Percentiles rank a stretch among this genome's conserved stretches.
Evolutionary conservation across 139 green algal species (phyloP).

Genomic region (Coelastrella sp.): DNA sequence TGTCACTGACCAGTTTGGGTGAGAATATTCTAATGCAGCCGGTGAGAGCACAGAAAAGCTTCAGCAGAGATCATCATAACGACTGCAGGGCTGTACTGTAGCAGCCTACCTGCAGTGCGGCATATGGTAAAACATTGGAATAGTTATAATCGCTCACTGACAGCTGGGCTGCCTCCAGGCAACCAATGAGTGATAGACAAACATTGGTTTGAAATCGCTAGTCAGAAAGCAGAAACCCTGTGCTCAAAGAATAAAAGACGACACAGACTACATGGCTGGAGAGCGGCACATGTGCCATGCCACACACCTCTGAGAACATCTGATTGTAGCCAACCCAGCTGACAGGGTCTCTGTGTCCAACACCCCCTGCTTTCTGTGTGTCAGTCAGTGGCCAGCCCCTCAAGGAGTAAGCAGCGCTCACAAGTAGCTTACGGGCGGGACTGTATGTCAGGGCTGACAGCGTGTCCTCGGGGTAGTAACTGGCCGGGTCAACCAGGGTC

Average conservation of each 20-base stretch:
- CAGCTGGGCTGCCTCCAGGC: no score
- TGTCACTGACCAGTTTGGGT: background rate
- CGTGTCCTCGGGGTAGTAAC: background rate
- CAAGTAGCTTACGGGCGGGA: constrained; percentile 7
- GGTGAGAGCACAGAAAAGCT: background rate
- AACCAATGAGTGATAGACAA: no score
- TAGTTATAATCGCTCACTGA: no score
- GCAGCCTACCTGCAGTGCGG: background rate
- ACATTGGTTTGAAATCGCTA: no score
- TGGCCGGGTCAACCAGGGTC: constrained; percentile 14
- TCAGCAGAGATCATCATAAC: background rate
- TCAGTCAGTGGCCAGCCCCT: constrained; percentile 22
- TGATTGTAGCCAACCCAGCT: constrained; percentile 35
- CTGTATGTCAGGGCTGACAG: background rate
- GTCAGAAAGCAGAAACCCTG: background rate
- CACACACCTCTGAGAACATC: constrained; percentile 26
- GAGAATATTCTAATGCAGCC: background rate
- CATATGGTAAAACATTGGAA: no score
- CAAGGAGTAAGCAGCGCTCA: background rate
- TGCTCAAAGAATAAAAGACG: background rate
- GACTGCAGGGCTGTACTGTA: background rate
- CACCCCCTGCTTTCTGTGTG: background rate
- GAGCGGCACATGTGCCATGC: no score
- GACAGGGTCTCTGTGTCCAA: constrained; percentile 33
- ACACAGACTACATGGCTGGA: background rate